Conservation (phyloP, 78 protist species). For the Tieghemostelium lacteum region DNA sequence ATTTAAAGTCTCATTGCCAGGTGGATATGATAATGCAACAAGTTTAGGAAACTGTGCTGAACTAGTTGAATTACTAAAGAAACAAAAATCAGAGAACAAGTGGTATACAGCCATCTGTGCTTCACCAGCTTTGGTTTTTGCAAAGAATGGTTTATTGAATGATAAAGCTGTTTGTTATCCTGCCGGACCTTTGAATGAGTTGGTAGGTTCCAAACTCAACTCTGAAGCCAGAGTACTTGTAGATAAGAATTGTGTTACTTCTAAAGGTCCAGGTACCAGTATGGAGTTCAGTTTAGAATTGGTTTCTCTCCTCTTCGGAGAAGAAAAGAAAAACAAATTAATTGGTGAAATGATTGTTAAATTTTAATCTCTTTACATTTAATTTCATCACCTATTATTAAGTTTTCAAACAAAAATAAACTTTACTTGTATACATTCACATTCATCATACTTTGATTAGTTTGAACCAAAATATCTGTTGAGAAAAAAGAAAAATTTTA, state of each 20-base stretch:
- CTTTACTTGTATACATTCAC: no score
- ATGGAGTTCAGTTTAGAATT: background rate
- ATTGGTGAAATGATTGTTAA: no score
- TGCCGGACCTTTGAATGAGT: background rate
- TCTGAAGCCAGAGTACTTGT: background rate
- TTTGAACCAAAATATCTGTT: no score
- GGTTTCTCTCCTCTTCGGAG: background rate
- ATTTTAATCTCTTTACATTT: no score
- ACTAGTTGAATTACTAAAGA: constrained; percentile 4
- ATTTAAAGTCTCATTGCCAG: constrained; percentile 5
- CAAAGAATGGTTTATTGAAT: background rate
- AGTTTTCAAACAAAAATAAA: no score
- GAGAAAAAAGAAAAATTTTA: no score
- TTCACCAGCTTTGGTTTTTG: constrained; percentile 29
- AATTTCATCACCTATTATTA: no score
- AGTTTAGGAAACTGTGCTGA: background rate
- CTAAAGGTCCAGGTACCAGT: background rate
- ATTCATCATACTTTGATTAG: no score
- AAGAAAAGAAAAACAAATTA: no score
- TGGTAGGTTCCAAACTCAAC: background rate
- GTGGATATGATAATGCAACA: constrained; percentile 23
- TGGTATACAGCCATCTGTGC: constrained; percentile 31
- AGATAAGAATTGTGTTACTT: background rate
- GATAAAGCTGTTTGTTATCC: background rate
- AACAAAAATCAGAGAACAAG: background rate